Base-by-base conservation (phyloP, 768 basidiomycete genomes). In the Phylloporus arenicola region DNA sequence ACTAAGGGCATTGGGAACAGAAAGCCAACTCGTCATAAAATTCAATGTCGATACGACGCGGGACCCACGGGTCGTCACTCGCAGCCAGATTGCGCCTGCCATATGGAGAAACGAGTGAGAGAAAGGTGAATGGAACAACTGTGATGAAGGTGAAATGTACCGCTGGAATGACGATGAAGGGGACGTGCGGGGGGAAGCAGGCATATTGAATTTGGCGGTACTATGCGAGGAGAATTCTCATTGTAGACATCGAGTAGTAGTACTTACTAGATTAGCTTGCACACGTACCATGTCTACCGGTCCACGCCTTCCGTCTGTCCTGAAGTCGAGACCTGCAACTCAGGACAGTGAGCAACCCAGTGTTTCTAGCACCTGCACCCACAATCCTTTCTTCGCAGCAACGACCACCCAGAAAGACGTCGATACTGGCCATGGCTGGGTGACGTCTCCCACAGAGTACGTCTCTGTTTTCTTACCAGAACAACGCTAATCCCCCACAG, bases 361-460 rank as follows among this genome's bases (percentile, higher is more conserved):
- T 12, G 14, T 45, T 16, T 29, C 24, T 14, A 2, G 19, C 24
- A 14, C 41, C 41, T 38, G 14, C 31, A 43, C 20, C 20, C 24
- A 25, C 24, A 8, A 58, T 34, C 2, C 6, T 39, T 50, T 30
- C 41, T 24, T 25, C 7, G 25, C 33, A 84, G 84, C 70, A 19
- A 64, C 70, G 14, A 81, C 85, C 10, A 76, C 78, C n/a, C 61
- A 70, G 16, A 74, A 83, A 38, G 75, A 86, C 53, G 59, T 85
- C 31, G 58, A 72, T 3, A 68, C 75, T 3, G 77, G 75, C 13
- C 69, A 80, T 20, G 84, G 77, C 3, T 80, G 80, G 45, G 78
- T 82, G 29, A 86, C 88, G 0, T 76, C 75, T 24, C 84, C 88
- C 11, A 59, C 75, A 45, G 80, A 85, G 88, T 88, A 60, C 45